Conservation (phyloP, 1,284 basidiomycete genomes). For the Calocybe gambosa region DNA sequence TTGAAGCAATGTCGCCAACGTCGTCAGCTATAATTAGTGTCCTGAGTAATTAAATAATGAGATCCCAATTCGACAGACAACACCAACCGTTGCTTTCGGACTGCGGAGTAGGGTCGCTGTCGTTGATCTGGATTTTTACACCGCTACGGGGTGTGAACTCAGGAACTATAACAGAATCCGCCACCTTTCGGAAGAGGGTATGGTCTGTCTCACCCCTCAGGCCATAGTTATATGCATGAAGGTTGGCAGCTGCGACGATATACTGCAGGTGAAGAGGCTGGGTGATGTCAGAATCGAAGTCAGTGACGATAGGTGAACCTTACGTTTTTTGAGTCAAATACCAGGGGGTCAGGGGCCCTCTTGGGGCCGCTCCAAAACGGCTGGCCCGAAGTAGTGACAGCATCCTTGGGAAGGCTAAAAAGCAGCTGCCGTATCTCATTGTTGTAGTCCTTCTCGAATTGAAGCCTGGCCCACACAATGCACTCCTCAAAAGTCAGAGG, state of each 20-base stretch:
- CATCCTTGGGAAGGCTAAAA: conserved; percentile 93
- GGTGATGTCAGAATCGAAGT: conserved; percentile 1
- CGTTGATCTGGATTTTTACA: conserved; percentile 92
- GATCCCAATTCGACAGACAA: conserved; percentile 1
- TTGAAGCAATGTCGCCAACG: conserved; percentile 49
- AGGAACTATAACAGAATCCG: conserved; percentile 85
- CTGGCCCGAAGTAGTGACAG: conserved; percentile 83
- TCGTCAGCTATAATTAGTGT: conserved; percentile 41
- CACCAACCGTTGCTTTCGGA: conserved; percentile 22
- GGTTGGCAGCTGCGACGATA: conserved; percentile 90
- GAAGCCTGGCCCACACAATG: conserved; percentile 93
- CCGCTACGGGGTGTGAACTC: conserved; percentile 91
- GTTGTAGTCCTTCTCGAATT: conserved; percentile 94
- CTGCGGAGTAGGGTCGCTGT: conserved; percentile 81
- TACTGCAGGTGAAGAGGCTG: conserved; percentile 87
- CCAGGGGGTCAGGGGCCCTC: conserved; percentile 91
- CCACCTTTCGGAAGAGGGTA: conserved; percentile 77
- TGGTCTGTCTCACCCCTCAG: conserved; percentile 86
- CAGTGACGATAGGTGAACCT: conserved; percentile 28
- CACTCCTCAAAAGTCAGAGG: conserved; percentile 97
- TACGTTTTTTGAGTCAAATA: conserved; percentile 84
- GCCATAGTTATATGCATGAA: conserved; percentile 98
- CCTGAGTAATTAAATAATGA: conserved; percentile 4
- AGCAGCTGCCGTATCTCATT: conserved; percentile 93
- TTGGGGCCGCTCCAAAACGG: conserved; percentile 99